Conservation (phyloP, 192 early-diverging fungal species). For the Paraglomus occultum region DNA sequence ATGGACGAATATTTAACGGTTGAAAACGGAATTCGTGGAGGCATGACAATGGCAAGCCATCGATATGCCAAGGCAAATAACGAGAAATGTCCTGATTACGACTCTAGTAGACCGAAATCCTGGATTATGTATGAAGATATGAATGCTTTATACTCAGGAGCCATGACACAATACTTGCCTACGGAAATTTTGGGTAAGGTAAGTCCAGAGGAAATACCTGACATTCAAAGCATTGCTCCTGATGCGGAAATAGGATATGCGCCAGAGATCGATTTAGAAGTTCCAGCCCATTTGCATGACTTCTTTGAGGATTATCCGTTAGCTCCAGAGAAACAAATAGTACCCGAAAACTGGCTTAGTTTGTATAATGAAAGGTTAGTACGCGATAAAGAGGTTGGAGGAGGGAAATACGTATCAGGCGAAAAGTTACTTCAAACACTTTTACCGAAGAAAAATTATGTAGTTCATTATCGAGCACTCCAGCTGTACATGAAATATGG, state of each 20-base stretch:
- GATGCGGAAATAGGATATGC: conserved; percentile 19
- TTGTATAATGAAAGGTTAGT: conserved; percentile 23
- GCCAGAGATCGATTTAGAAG: conserved; percentile 19
- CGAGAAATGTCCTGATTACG: conserved; percentile 15
- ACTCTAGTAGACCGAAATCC: conserved; percentile 1
- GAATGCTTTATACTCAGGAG: conserved; percentile 27
- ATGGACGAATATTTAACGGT: conserved; percentile 15
- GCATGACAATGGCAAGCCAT: conserved; percentile 13
- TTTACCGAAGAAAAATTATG: conserved; percentile 20
- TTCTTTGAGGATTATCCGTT: conserved; percentile 10
- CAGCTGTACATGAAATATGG: conserved; percentile 7
- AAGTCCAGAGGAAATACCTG: conserved; percentile 5
- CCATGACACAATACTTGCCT: conserved; percentile 22
- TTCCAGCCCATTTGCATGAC: conserved; percentile 15
- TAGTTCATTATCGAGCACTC: conserved; percentile 2
- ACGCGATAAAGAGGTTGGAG: conserved; percentile 4
- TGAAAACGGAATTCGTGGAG: not conserved
- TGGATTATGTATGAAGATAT: conserved; percentile 18
- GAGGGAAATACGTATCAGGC: conserved; percentile 7
- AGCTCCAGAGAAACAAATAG: conserved; percentile 11
- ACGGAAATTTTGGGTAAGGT: conserved; percentile 22
- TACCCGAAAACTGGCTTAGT: conserved; percentile 22
- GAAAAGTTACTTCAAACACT: conserved; percentile 18
- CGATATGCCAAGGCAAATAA: conserved; percentile 26
- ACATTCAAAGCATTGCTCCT: conserved; percentile 7